A percentile compares a stretch with the other conserved stretches of the same genome.
These are phyloP conservation scores for Boletellus sp. DNA, from an alignment of 768 basidiomycete genomes.

Conservation along the genomic window DNA sequence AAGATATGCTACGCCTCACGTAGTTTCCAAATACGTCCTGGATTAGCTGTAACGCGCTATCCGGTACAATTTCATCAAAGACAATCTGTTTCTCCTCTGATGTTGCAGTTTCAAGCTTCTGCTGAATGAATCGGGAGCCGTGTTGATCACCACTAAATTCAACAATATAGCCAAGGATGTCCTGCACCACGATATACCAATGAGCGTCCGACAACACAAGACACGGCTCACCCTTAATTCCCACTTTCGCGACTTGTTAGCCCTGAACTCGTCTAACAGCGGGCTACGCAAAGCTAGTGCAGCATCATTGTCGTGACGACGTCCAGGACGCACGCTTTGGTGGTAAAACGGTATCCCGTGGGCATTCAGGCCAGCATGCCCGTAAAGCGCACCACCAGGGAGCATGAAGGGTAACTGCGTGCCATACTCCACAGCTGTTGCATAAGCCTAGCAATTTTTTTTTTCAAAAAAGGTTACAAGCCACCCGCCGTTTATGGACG, in stretches of 20 bases:
- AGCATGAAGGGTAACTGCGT: conserved; percentile 44
- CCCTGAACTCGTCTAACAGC: conserved; percentile 80
- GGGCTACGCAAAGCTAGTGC: conserved; percentile 55
- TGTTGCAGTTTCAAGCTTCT: conserved; percentile 73
- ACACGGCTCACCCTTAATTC: conserved; percentile 59
- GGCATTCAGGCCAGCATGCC: conserved; percentile 33
- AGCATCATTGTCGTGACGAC: conserved; percentile 42
- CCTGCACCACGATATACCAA: conserved; percentile 46
- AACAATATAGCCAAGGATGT: conserved; percentile 78
- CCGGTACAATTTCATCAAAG: conserved; percentile 85
- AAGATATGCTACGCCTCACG: conserved; percentile 41
- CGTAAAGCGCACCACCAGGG: conserved; percentile 43
- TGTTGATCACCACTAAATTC: conserved; percentile 95
- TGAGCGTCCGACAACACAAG: neutral
- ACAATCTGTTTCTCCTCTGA: conserved; percentile 74
- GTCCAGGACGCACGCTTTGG: conserved; percentile 41
- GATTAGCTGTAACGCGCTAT: conserved; percentile 70
- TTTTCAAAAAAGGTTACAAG: neutral
- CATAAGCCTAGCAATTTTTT: conserved; percentile 35
- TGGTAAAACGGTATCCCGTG: conserved; percentile 35
- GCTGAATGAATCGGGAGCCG: conserved; percentile 97
- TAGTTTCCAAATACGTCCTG: conserved; percentile 97
- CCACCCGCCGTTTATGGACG: neutral
- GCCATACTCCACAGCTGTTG: conserved; percentile 46
- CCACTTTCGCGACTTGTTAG: conserved; percentile 78